Percentiles rank a stretch among this genome's conserved stretches.
phyloP scores from a whole-genome alignment of 2,329 filamentous ascomycete genomes.

The Talaromyces amestolkiae region DNA sequence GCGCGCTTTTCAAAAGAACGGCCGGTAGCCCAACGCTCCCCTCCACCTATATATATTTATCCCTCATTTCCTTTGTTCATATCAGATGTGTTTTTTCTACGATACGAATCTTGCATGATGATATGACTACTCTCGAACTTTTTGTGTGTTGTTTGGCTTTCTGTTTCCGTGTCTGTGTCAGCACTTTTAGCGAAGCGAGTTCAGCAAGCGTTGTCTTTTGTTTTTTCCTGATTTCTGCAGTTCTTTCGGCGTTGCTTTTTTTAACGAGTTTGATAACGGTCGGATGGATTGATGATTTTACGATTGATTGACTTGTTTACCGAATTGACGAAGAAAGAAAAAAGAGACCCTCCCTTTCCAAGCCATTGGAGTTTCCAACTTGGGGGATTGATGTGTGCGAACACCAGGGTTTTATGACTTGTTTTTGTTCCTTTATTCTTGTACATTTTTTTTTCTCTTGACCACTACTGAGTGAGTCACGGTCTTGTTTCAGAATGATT shows the following conservation, averaged over 20 bases:
- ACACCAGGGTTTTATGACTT: background rate
- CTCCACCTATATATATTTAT: background rate
- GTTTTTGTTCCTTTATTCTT: background rate
- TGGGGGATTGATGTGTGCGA: constrained; percentile 7
- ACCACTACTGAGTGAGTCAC: no score
- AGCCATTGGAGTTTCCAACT: background rate
- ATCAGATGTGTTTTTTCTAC: constrained; percentile 16
- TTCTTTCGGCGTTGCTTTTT: constrained; percentile 6
- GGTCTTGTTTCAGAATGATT: background rate
- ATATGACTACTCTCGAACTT: background rate
- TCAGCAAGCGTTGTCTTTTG: constrained; percentile 9
- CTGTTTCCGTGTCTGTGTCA: constrained; percentile 10
- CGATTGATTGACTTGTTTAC: background rate
- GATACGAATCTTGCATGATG: constrained; percentile 19
- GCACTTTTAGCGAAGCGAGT: constrained; percentile 19
- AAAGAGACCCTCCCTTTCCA: background rate
- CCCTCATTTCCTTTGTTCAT: constrained; percentile 22
- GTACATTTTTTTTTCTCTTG: background rate
- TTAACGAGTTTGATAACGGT: background rate
- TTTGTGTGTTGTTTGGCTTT: background rate
- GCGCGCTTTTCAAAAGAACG: constrained; percentile 18
- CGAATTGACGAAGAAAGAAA: background rate
- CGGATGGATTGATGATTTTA: constrained; percentile 9
- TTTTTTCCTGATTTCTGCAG: constrained; percentile 1
- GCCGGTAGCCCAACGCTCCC: constrained; percentile 23